Evolutionary conservation across 2,329 filamentous ascomycete genomes (phyloP), one percentile per base, ranked within the genome.

Genomic region (Aureobasidium pullulans): DNA sequence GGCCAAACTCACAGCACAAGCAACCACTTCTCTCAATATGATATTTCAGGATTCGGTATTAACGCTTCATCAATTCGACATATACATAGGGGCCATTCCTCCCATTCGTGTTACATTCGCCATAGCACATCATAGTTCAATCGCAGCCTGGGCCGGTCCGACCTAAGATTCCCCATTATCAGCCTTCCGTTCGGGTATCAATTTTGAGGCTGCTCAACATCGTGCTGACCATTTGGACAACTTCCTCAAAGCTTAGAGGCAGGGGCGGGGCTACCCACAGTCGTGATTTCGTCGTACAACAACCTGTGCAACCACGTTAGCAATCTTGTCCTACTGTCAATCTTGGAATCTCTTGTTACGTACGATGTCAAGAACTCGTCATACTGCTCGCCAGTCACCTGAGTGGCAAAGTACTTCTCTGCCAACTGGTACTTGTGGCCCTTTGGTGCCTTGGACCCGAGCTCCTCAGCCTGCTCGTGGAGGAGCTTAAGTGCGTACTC

Each of bases 351-450:
- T 11, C 1, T 2, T 16, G 34, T 28, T 59, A 77, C 87, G 81
- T 79, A 90, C 86, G 81, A 79, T 64, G 90, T 96, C 78, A 99
- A 76, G 79, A 97, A 97, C 75, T 99, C 94, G 11, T 92, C 91
- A 73, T 97, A 97, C 66, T 96, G 92, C 80, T 97, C 94, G 60
- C 94, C 94, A 3, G 93, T 97, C 60, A 97, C 88, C 80, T 99
- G 94, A 47, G 84, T 80, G 36, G 89, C 85, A 71, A 97, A 96
- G 77, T 97, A 97, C 76, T 96, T 87, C 1, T 90, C 90, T 0
- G 94, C 94, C 57, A 96, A 82, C 62, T 87, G 84, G 78, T 81
- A 96, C 81, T 96, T 96, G 81, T 96, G 94, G 60, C 91, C 91
- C 79, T 89, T 88, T 53, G 86, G 84, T 2, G 85, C 91, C 73